Conservation (phyloP, 1,284 basidiomycete genomes). For the Taiwanofungus camphoratus region DNA sequence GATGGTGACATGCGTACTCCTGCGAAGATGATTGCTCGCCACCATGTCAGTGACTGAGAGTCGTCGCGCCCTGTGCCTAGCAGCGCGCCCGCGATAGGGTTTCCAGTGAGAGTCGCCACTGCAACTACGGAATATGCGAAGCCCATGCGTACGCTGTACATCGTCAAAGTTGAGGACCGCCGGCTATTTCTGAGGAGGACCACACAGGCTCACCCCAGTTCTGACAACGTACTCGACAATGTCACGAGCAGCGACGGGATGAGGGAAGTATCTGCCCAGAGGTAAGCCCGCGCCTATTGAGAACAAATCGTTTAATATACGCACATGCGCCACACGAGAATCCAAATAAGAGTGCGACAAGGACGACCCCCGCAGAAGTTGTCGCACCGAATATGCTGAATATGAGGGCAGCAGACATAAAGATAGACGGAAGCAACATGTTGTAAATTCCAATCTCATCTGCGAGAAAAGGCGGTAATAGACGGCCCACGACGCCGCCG, state of each 20-base stretch:
- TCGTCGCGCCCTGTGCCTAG: conserved; percentile 19
- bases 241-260: conserved; percentile 42
- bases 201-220: background rate
- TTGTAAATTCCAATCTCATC: conserved; percentile 36
- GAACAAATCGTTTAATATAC: conserved; percentile 14
- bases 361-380: conserved; percentile 31
- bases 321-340: conserved; percentile 45
- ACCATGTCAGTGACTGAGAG: conserved; percentile 4
- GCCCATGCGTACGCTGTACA: conserved; percentile 42
- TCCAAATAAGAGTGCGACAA: conserved; percentile 42
- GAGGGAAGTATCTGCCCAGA: conserved; percentile 39
- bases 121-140: conserved; percentile 46
- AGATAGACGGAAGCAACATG: conserved; percentile 31
- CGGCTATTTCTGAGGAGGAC: background rate
- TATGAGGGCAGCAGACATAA: conserved; percentile 34
- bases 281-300: background rate
- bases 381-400: conserved; percentile 40
- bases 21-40: conserved; percentile 9
- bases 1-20: no score
- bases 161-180: no score
- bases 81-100: conserved; percentile 28
- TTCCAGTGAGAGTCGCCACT: conserved; percentile 41
- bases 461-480: conserved; percentile 44
- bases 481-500: conserved; percentile 41
- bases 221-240: conserved; percentile 24